A percentile compares a stretch with the other conserved stretches of the same genome.
Conservation (phyloP, 1,284 basidiomycete species). For the Tilletia walkeri region DNA sequence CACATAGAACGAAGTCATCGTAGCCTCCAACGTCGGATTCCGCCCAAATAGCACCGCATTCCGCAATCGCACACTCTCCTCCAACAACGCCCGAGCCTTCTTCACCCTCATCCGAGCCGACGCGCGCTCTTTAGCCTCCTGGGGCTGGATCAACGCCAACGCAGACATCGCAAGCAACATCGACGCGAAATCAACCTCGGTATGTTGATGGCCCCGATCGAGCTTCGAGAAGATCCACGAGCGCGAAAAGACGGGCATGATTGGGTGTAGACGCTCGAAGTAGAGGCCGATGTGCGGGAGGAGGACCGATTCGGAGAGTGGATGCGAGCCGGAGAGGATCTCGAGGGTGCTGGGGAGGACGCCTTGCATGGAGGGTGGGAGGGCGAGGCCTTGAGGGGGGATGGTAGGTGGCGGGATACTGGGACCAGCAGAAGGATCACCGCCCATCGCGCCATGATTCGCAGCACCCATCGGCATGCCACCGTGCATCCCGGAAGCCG, state of each 20-base stretch:
- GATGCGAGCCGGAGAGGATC: constrained; percentile 31
- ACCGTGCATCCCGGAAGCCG: too few species aligned
- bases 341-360: constrained; percentile 16
- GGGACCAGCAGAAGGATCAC: too few species aligned
- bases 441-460: too few species aligned
- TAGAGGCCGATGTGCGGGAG: constrained; percentile 49
- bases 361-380: constrained; percentile 2
- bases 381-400: constrained; percentile 1
- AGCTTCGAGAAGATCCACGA: constrained; percentile 44
- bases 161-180: constrained; percentile 52
- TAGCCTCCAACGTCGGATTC: constrained; percentile 35
- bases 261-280: constrained; percentile 49
- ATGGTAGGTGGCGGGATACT: background rate
- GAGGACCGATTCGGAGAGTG: constrained; percentile 41
- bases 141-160: constrained; percentile 39
- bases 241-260: constrained; percentile 53
- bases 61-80: constrained; percentile 37
- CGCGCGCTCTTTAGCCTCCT: constrained; percentile 34
- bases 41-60: constrained; percentile 38
- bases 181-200: constrained; percentile 42
- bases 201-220: constrained; percentile 43
- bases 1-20: constrained; percentile 43
- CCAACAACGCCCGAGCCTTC: constrained; percentile 23
- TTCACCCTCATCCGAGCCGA: constrained; percentile 1
- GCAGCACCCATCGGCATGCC: too few species aligned